Base-by-base conservation (phyloP, 208 protist species). In the Leptomonas seymouri region DNA sequence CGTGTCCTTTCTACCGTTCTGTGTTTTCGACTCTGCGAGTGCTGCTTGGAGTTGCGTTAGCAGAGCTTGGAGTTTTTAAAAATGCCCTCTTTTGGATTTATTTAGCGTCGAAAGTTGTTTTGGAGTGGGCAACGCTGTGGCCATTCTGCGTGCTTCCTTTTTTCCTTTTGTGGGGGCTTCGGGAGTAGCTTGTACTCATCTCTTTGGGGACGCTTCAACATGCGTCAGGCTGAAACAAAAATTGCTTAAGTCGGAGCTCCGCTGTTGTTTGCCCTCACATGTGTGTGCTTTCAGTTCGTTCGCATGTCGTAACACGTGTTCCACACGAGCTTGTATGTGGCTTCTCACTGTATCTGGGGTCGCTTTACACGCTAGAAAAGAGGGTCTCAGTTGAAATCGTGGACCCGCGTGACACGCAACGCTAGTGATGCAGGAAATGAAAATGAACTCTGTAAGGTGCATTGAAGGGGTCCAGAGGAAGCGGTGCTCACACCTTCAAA, bases 1-100 rank as follows among this genome's bases (percentile, higher is more conserved):
- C 87, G 48, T 87, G 84, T 79, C 9, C 34, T 39, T 9, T 39
- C 7, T 39, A 39, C 34, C 7, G 34, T 39, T 3, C 7, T 39
- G 12, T 16, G 45, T 49, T 49, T 5, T 49, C 20, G 45, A 49
- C 45, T 39, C 9, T 39, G 3, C 34, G 34, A 39, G 9, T 39
- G 34, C 34, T 39, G 34, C 34, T 12, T 12, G 3, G 34, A 9
- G 3, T 39, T 39, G 34, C 45, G 45, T 49, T 49, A 16, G 21
- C 30, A 4, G 14, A 27, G 21, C 23, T 4, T 50, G 9, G 25
- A 6, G 15, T 2, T 21, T 25, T 46, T 50, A n/a, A 3, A 45
- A 53, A 23, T 54, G 23, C 55, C 50, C 12, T 62, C 14, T 45
- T 57, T 61, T 57, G 21, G 34, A 2, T 51, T 61, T n/a, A 18